These are phyloP conservation scores for Parietaria judaica DNA, from an alignment of 306 rosid genomes.

Conservation along the genomic window DNA sequence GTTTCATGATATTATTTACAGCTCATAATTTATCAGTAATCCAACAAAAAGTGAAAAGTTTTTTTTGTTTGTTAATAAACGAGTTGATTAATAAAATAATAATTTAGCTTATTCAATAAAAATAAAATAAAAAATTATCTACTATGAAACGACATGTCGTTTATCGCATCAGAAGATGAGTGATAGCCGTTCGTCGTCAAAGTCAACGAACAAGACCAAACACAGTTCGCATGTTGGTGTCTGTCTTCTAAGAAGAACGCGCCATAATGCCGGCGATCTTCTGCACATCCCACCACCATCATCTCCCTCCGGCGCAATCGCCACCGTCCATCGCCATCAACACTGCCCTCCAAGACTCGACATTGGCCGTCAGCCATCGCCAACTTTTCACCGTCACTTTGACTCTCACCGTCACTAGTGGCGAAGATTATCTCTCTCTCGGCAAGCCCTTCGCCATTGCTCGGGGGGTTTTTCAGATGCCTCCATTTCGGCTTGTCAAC, in stretches of 20 bases:
- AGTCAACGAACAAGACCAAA: not conserved
- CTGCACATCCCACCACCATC: slow-evolving; percentile 7
- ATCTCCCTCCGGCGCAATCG: slow-evolving; percentile 5
- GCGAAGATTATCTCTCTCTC: slow-evolving; percentile 10
- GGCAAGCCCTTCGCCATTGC: slow-evolving; percentile 21
- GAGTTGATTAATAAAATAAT: too few relatives aligned
- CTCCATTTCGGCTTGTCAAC: slow-evolving; percentile 37
- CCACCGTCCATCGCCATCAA: slow-evolving; percentile 5
- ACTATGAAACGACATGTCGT: slow-evolving; percentile 7
- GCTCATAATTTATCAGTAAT: too few relatives aligned
- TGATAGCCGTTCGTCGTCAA: not conserved
- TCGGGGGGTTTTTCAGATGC: slow-evolving; percentile 44
- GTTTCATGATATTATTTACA: too few relatives aligned
- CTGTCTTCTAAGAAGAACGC: not conserved
- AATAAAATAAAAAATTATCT: not conserved
- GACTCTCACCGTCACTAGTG: slow-evolving; percentile 17
- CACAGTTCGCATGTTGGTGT: not conserved
- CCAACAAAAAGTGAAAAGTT: too few relatives aligned
- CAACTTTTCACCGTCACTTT: slow-evolving; percentile 17
- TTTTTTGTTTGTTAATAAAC: too few relatives aligned
- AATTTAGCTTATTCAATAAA: too few relatives aligned
- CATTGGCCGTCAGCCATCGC: slow-evolving; percentile 26
- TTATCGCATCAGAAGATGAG: not conserved
- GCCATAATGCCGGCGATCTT: slow-evolving; percentile 23
- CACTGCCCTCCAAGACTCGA: not conserved